Base-by-base conservation (phyloP, 202 grass and related monocot genomes). In the Setaria italica region DNA sequence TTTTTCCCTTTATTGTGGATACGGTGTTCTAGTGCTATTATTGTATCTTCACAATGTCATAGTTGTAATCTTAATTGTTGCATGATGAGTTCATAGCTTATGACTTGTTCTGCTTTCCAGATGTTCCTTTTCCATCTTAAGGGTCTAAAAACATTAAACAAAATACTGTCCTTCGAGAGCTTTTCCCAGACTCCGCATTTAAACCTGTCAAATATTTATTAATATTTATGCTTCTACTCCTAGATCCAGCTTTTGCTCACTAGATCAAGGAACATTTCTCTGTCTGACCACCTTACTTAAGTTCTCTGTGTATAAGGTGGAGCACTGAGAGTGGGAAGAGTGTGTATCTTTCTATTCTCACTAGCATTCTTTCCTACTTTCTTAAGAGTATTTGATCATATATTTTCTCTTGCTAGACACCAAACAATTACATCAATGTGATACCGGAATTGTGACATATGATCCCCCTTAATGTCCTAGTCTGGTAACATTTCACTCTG, bases 141-240 rank as follows among this genome's bases (percentile, higher is more conserved):
- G 57, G 30, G 7, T 51, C 3, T 51, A 14, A 14, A 32, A 65
- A 45, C 70, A 20, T 65, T 72, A 21, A 41, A 33, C 6, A 48
- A 57, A 43, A 5, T 20, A 51, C 43, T 7, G n/a, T 56, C 62
- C 32, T 62, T 29, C 16, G 14, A 19, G 33, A 73, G 13, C 35
- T 35, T 79, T 73, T 0, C 46, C 67, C 33, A 8, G 11, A 4
- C 10, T 79, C 46, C 29, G 41, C 39, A 7, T 49, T 72, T 50
- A 15, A 33, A 41, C 15, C 11, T 21, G n/a, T 7, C 19, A 49
- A 55, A 85, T 70, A 80, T 12, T 41, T 71, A 69, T 80, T 84
- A 9, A 84, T 71, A 69, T 80, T 84, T 12, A 84, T 64, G 39
- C 4, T 78, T 46, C 6, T 14, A 43, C 2, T 56, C 72, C 35